Conservation (phyloP, 805 yeast species). For the Suhomyces sp. region DNA sequence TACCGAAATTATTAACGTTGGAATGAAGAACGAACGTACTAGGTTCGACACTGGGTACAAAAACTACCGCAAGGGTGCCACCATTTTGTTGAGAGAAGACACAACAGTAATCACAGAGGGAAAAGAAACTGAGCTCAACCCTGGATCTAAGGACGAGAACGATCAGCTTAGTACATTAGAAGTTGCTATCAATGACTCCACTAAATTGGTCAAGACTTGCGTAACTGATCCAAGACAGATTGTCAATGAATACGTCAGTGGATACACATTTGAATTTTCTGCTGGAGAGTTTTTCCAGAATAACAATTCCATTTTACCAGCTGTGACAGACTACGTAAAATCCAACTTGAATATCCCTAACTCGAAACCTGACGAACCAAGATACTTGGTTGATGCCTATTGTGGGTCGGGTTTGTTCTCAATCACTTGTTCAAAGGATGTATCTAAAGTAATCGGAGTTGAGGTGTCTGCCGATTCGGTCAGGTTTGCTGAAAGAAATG, state of each 20-base stretch:
- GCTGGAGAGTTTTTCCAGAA: constrained; percentile 98
- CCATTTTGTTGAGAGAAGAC: constrained; percentile 79
- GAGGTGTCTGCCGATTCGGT: constrained; percentile 92
- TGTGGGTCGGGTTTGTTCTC: constrained; percentile 96
- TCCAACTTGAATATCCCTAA: constrained; percentile 54
- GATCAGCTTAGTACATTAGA: constrained; percentile 33
- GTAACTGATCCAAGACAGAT: constrained; percentile 76
- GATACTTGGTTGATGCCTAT: constrained; percentile 87
- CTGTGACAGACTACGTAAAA: constrained; percentile 78
- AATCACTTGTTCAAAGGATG: constrained; percentile 77
- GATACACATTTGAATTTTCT: constrained; percentile 77
- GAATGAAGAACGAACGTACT: constrained; percentile 66
- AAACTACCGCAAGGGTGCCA: constrained; percentile 73
- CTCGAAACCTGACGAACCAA: constrained; percentile 29
- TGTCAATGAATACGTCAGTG: constrained; percentile 74
- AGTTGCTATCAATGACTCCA: constrained; percentile 24
- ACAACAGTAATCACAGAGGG: constrained; percentile 44
- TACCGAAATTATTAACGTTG: constrained; percentile 72
- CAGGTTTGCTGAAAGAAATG: constrained; percentile 81
- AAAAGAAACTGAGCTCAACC: constrained; percentile 18
- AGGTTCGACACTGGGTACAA: constrained; percentile 49
- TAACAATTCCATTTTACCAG: constrained; percentile 86
- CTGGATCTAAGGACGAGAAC: constrained; percentile 45
- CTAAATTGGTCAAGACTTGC: constrained; percentile 59
- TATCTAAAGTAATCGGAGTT: constrained; percentile 87